phyloP scores from a whole-genome alignment of 2,329 filamentous ascomycete species.

The Fusarium sp. region DNA sequence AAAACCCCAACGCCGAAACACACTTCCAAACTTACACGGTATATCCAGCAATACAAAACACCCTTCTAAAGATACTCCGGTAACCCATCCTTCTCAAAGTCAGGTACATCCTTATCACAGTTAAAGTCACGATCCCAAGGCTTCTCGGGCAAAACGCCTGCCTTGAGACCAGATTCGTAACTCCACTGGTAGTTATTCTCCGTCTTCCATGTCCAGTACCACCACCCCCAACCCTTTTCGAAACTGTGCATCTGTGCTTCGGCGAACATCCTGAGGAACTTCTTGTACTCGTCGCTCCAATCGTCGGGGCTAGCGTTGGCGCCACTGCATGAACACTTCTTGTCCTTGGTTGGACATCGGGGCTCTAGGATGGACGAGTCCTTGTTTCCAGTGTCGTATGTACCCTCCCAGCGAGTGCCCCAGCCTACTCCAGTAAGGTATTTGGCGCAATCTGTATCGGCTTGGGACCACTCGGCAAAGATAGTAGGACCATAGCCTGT shows the following conservation, averaged over 20 bases:
- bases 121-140: slow-evolving; percentile 78
- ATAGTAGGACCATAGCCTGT: slow-evolving; percentile 93
- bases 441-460: slow-evolving; percentile 91
- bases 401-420: slow-evolving; percentile 93
- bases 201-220: slow-evolving; percentile 99
- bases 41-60: slow-evolving; percentile 3
- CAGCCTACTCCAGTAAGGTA: slow-evolving; percentile 90
- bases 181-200: slow-evolving; percentile 91
- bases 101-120: slow-evolving; percentile 69
- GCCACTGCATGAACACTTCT: slow-evolving; percentile 75
- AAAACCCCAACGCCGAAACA: slow-evolving; percentile 16
- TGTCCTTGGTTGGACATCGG: slow-evolving; percentile 76
- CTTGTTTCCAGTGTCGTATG: slow-evolving; percentile 74
- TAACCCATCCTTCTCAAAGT: slow-evolving; percentile 59
- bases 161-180: slow-evolving; percentile 81
- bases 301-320: slow-evolving; percentile 78
- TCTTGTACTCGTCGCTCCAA: slow-evolving; percentile 82
- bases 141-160: slow-evolving; percentile 82
- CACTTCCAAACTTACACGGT: slow-evolving; percentile 3
- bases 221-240: slow-evolving; percentile 95
- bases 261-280: slow-evolving; percentile 88
- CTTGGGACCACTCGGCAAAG: slow-evolving; percentile 97
- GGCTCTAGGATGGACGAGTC: slow-evolving; percentile 73
- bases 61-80: slow-evolving; percentile 59
- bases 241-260: slow-evolving; percentile 97